These are phyloP conservation scores for Trichoderma reesei DNA, from an alignment of 495 filamentous ascomycete species.

Conservation along the genomic window DNA sequence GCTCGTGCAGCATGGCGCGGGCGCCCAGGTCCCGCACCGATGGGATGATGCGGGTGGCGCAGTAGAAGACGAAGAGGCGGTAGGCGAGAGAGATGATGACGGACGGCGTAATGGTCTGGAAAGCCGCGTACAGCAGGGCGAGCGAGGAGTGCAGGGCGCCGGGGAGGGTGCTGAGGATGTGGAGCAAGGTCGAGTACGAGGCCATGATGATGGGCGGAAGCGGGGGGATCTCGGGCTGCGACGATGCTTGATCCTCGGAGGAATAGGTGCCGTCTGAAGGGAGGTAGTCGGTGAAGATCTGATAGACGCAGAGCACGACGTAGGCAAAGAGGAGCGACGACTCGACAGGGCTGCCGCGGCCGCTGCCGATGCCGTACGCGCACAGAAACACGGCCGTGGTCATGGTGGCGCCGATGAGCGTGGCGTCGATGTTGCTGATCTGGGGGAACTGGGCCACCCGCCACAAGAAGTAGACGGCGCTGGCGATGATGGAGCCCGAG, in stretches of 20 bases:
- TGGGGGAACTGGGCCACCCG: constrained; percentile 86
- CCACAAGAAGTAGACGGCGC: constrained; percentile 93
- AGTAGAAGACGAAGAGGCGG: constrained; percentile 87
- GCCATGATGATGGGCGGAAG: constrained; percentile 96
- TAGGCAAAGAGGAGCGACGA: constrained; percentile 95
- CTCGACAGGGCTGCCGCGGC: constrained; percentile 91
- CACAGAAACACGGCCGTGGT: constrained; percentile 86
- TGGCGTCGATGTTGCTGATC: constrained; percentile 87
- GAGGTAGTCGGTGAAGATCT: constrained; percentile 97
- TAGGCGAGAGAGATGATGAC: constrained; percentile 91
- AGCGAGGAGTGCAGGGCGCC: constrained; percentile 74
- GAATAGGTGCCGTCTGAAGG: constrained; percentile 56
- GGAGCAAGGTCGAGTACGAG: constrained; percentile 85
- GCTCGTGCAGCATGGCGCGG: constrained; percentile 69
- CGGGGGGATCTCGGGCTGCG: constrained; percentile 78
- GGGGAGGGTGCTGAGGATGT: constrained; percentile 73
- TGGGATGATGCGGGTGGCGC: constrained; percentile 91
- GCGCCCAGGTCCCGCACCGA: constrained; percentile 81
- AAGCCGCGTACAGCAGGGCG: constrained; percentile 77
- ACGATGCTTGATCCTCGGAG: constrained; percentile 32
- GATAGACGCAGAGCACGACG: constrained; percentile 92
- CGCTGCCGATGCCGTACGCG: constrained; percentile 88
- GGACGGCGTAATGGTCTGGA: constrained; percentile 87
- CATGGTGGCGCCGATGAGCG: constrained; percentile 82
- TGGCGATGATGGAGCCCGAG: constrained; percentile 84